phyloP scores from a whole-genome alignment of 2,329 filamentous ascomycete species.

The Macrophomina tecta region DNA sequence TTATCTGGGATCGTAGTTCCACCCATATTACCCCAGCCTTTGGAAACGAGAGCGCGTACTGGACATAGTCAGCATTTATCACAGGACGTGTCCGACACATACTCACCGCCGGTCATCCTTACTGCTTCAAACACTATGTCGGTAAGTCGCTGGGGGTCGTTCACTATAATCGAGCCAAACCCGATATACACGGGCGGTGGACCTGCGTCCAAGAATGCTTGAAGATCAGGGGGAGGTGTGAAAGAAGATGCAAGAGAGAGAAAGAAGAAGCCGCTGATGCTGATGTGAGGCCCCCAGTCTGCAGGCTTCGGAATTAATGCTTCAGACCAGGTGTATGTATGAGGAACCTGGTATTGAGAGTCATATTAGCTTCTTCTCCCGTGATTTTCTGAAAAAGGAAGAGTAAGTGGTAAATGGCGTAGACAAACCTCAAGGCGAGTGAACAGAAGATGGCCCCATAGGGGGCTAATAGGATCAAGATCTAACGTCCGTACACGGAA shows the following conservation, averaged over 20 bases:
- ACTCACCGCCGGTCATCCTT: not conserved
- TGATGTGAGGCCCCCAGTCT: slow-evolving; percentile 74
- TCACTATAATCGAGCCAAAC: slow-evolving; percentile 77
- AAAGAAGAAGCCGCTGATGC: slow-evolving; percentile 80
- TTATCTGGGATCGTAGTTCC: slow-evolving; percentile 54
- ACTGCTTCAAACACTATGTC: slow-evolving; percentile 74
- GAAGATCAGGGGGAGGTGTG: slow-evolving; percentile 63
- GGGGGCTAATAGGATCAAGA: slow-evolving; percentile 74
- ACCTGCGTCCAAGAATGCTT: slow-evolving; percentile 43
- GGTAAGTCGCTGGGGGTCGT: slow-evolving; percentile 72
- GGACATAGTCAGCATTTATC: no score
- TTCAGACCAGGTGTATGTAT: slow-evolving; percentile 69
- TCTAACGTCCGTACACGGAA: slow-evolving; percentile 73
- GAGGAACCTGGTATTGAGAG: slow-evolving; percentile 56
- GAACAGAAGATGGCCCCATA: slow-evolving; percentile 77
- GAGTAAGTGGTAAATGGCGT: no score
- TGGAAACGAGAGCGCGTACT: slow-evolving; percentile 73
- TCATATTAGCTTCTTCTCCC: no score
- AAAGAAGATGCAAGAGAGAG: slow-evolving; percentile 70
- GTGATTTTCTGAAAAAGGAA: no score
- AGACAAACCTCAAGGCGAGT: slow-evolving; percentile 66
- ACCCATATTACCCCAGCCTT: slow-evolving; percentile 77
- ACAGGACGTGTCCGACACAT: not conserved
- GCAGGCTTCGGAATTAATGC: slow-evolving; percentile 69
- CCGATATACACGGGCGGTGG: slow-evolving; percentile 74